phyloP scores from a whole-genome alignment of 2,329 filamentous ascomycete genomes.

The Colletotrichum somersetense region DNA sequence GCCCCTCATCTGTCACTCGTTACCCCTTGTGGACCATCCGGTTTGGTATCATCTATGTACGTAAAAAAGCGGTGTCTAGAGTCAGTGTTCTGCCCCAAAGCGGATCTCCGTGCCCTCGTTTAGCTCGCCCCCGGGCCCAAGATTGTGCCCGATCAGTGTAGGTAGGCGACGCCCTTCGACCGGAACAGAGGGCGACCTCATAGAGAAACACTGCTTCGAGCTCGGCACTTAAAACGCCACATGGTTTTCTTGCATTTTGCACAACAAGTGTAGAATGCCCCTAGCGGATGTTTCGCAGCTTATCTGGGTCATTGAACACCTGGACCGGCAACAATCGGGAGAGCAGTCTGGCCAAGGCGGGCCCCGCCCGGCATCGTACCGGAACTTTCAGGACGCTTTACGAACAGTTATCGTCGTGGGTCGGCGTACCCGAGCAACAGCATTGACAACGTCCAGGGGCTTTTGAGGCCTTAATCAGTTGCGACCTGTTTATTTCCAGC shows the following conservation, averaged over 20 bases:
- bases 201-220: neutral
- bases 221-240: neutral
- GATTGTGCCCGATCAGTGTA: slow-evolving; percentile 23
- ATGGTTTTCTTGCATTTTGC: neutral
- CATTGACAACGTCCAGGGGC: neutral
- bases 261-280: neutral
- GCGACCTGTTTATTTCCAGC: neutral
- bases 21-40: neutral
- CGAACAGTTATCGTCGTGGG: slow-evolving; percentile 32
- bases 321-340: slow-evolving; percentile 10
- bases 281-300: slow-evolving; percentile 23
- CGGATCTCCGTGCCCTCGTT: slow-evolving; percentile 28
- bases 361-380: slow-evolving; percentile 1
- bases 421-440: slow-evolving; percentile 20
- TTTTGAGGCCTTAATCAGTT: neutral
- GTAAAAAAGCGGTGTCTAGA: slow-evolving; percentile 38
- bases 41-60: slow-evolving; percentile 6
- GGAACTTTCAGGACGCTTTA: slow-evolving; percentile 30
- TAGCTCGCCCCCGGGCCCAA: slow-evolving; percentile 5
- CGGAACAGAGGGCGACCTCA: slow-evolving; percentile 23
- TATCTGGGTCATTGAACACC: neutral
- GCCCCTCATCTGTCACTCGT: slow-evolving; percentile 16
- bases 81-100: slow-evolving; percentile 27
- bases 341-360: slow-evolving; percentile 22
- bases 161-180: neutral